Conservation (phyloP, 768 basidiomycete genomes). For the Pholiota conissans region DNA sequence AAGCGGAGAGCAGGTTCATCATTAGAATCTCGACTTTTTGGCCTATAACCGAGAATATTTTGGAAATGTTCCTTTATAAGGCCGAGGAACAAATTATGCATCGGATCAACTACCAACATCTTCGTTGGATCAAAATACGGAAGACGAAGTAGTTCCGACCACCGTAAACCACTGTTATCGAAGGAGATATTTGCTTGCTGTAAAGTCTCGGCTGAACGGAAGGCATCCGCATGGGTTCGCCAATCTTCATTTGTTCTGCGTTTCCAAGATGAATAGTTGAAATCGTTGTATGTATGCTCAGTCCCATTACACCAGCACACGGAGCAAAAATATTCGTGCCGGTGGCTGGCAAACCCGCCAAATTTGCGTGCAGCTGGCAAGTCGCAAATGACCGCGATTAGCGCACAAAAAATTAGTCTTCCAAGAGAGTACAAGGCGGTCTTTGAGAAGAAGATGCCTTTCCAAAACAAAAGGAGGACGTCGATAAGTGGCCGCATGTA, state of each 20-base stretch:
- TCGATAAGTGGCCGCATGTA: slow-evolving; percentile 30
- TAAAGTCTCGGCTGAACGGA: neutral
- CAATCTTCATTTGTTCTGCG: slow-evolving; percentile 19
- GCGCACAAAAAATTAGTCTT: slow-evolving; percentile 18
- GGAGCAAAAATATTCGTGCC: slow-evolving; percentile 11
- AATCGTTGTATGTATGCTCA: slow-evolving; percentile 13
- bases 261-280: slow-evolving; percentile 18
- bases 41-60: slow-evolving; percentile 16
- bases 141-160: slow-evolving; percentile 29
- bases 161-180: slow-evolving; percentile 13
- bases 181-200: slow-evolving; percentile 5
- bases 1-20: neutral
- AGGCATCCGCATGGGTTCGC: slow-evolving; percentile 1
- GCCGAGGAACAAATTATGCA: slow-evolving; percentile 41
- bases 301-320: slow-evolving; percentile 11
- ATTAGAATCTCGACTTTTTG: neutral
- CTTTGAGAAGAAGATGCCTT: slow-evolving; percentile 1
- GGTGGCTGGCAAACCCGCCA: slow-evolving; percentile 12
- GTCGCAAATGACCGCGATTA: slow-evolving; percentile 33
- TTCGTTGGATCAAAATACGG: slow-evolving; percentile 38
- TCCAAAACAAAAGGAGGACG: slow-evolving; percentile 15
- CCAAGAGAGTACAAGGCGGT: slow-evolving; percentile 16
- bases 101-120: slow-evolving; percentile 34
- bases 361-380: slow-evolving; percentile 32
- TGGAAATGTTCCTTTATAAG: slow-evolving; percentile 29